These are phyloP conservation scores for Sugiyamaella grinbergsii DNA, from an alignment of 1,139 yeast species.

Conservation along the genomic window DNA sequence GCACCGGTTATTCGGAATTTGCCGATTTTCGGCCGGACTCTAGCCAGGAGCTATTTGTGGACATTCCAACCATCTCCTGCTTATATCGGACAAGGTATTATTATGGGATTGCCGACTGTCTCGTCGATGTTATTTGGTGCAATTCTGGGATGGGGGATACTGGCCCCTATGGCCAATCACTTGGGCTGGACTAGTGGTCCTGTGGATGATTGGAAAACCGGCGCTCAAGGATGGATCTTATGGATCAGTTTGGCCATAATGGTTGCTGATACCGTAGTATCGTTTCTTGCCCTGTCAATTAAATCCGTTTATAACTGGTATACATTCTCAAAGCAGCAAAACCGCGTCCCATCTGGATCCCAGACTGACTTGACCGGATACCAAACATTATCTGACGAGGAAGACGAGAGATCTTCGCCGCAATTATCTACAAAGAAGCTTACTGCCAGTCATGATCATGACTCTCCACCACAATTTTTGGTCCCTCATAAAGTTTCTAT, in stretches of 20 bases:
- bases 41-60: slow-evolving; percentile 78
- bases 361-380: slow-evolving; percentile 18
- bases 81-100: slow-evolving; percentile 94
- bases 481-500: slow-evolving; percentile 55
- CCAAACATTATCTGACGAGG: slow-evolving; percentile 13
- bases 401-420: slow-evolving; percentile 22
- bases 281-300: slow-evolving; percentile 65
- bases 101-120: slow-evolving; percentile 94
- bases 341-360: not conserved
- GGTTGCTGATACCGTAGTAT: slow-evolving; percentile 89
- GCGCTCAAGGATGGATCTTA: slow-evolving; percentile 96
- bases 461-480: slow-evolving; percentile 48
- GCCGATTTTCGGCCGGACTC: slow-evolving; percentile 70
- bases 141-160: slow-evolving; percentile 83
- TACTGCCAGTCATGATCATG: slow-evolving; percentile 37
- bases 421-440: not conserved
- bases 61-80: slow-evolving; percentile 96
- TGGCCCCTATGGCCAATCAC: slow-evolving; percentile 75
- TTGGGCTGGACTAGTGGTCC: slow-evolving; percentile 88
- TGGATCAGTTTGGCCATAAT: slow-evolving; percentile 93
- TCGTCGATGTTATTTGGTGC: slow-evolving; percentile 90
- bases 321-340: not conserved
- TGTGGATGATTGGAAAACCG: slow-evolving; percentile 87
- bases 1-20: slow-evolving; percentile 65
- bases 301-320: slow-evolving; percentile 28